Conservation (phyloP, 805 yeast genomes). For the Schwanniomyces yamadae region DNA sequence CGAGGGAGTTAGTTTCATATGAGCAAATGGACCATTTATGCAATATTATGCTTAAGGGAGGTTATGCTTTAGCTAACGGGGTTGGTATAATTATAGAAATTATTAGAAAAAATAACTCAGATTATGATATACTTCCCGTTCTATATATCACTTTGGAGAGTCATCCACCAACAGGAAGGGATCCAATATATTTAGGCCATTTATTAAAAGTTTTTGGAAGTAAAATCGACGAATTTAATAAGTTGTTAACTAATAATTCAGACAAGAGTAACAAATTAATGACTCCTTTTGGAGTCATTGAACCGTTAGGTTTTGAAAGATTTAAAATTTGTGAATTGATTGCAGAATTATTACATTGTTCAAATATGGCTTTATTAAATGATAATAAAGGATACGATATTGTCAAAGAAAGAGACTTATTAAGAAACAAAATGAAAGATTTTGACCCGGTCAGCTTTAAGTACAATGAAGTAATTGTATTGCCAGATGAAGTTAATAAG, state of each 20-base stretch:
- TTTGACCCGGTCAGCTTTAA: constrained; percentile 45
- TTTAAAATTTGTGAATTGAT: constrained; percentile 47
- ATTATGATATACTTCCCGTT: constrained; percentile 45
- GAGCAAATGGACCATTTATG: constrained; percentile 37
- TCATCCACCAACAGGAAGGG: constrained; percentile 49
- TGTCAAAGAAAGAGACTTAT: constrained; percentile 37
- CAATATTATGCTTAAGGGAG: constrained; percentile 44
- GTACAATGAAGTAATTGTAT: constrained; percentile 42
- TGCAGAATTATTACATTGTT: constrained; percentile 47
- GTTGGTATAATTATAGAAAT: constrained; percentile 49
- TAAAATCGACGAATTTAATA: constrained; percentile 36
- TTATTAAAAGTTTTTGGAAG: constrained; percentile 40
- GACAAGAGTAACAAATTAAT: constrained; percentile 15
- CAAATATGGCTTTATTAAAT: constrained; percentile 46
- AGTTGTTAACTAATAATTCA: constrained; percentile 27
- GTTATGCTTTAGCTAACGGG: constrained; percentile 46
- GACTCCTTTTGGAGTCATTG: constrained; percentile 37
- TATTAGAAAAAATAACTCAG: constrained; percentile 45
- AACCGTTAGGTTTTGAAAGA: constrained; percentile 46
- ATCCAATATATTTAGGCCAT: constrained; percentile 47
- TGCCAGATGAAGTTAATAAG: constrained; percentile 21
- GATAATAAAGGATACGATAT: constrained; percentile 45
- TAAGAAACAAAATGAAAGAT: constrained; percentile 39
- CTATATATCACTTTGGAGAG: constrained; percentile 44
- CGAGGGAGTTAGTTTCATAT: constrained; percentile 41